These are phyloP conservation scores for Monosporascus cannonballus DNA, from an alignment of 2,329 filamentous ascomycete species.

Conservation along the genomic window DNA sequence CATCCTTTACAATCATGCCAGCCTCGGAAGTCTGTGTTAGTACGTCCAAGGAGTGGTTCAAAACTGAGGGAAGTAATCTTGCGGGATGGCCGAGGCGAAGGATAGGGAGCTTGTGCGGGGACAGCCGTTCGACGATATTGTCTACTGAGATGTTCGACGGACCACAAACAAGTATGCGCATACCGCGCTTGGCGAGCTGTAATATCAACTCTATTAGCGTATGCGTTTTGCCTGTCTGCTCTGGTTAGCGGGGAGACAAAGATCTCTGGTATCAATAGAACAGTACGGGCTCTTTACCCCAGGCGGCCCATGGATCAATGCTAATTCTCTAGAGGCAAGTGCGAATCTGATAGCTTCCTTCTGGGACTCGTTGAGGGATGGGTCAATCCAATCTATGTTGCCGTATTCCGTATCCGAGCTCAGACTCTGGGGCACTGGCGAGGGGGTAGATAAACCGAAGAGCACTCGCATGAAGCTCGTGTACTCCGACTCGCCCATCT, in stretches of 20 bases:
- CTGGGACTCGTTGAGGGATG: constrained; percentile 58
- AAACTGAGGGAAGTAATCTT: constrained; percentile 77
- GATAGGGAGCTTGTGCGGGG: constrained; percentile 78
- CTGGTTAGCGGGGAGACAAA: not conserved
- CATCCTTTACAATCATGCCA: constrained; percentile 80
- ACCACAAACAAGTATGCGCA: constrained; percentile 84
- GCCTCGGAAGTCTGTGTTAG: constrained; percentile 87
- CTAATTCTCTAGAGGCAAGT: constrained; percentile 72
- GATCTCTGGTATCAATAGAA: constrained; percentile 5
- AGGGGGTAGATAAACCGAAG: constrained; percentile 53
- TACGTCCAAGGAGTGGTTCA: constrained; percentile 86
- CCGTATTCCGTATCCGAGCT: constrained; percentile 34
- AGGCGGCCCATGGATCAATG: constrained; percentile 89
- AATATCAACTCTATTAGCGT: constrained; percentile 92
- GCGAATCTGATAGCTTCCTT: constrained; percentile 74
- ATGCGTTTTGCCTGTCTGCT: constrained; percentile 89
- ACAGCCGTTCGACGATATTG: constrained; percentile 91
- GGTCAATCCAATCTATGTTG: constrained; percentile 54
- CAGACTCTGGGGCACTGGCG: constrained; percentile 38
- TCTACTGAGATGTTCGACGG: constrained; percentile 97
- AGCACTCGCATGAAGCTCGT: constrained; percentile 55
- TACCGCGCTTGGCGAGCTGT: constrained; percentile 70
- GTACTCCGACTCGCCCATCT: constrained; percentile 52
- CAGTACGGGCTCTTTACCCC: constrained; percentile 45
- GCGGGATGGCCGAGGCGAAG: constrained; percentile 90